Evolutionary conservation across 805 yeast genomes (phyloP).

Genomic region (Millerozyma miso): DNA sequence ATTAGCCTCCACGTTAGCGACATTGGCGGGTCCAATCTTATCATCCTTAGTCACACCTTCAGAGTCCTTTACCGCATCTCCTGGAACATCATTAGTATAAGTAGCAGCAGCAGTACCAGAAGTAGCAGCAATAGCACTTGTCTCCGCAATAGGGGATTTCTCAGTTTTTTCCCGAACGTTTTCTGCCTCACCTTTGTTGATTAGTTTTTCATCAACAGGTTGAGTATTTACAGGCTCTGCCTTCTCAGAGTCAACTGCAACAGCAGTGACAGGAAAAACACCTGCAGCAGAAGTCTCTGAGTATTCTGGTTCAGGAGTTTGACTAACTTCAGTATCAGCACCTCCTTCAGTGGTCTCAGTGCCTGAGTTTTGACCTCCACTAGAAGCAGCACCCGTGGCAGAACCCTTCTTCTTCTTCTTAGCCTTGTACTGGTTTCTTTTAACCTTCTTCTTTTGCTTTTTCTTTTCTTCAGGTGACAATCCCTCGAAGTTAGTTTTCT

Average conservation of each 20-base stretch:
- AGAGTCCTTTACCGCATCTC: slow-evolving; percentile 5
- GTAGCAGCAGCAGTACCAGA: slow-evolving; percentile 12
- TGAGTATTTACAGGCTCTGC: slow-evolving; percentile 1
- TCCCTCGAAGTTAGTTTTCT: slow-evolving; percentile 34
- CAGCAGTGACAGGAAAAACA: neutral
- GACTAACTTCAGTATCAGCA: slow-evolving; percentile 10
- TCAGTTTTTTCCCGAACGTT: slow-evolving; percentile 11
- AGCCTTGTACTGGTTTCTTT: slow-evolving; percentile 39
- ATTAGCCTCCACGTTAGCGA: slow-evolving; percentile 13
- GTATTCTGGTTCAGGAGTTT: slow-evolving; percentile 18
- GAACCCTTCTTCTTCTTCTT: slow-evolving; percentile 33
- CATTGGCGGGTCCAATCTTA: slow-evolving; percentile 9
- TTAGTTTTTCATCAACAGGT: slow-evolving; percentile 3
- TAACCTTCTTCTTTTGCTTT: slow-evolving; percentile 42
- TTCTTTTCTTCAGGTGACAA: slow-evolving; percentile 33
- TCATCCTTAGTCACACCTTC: slow-evolving; percentile 1
- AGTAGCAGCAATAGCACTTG: slow-evolving; percentile 7
- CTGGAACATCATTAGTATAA: slow-evolving; percentile 11
- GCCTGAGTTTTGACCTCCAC: slow-evolving; percentile 4
- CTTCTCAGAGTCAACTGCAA: slow-evolving; percentile 3
- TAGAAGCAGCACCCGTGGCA: slow-evolving; percentile 13
- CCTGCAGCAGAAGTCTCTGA: neutral
- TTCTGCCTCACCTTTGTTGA: too few species aligned
- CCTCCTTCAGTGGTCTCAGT: slow-evolving; percentile 15
- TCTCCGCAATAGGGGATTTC: slow-evolving; percentile 4